These are phyloP conservation scores for Hericium erinaceus DNA, from an alignment of 768 basidiomycete genomes.

Conservation along the genomic window DNA sequence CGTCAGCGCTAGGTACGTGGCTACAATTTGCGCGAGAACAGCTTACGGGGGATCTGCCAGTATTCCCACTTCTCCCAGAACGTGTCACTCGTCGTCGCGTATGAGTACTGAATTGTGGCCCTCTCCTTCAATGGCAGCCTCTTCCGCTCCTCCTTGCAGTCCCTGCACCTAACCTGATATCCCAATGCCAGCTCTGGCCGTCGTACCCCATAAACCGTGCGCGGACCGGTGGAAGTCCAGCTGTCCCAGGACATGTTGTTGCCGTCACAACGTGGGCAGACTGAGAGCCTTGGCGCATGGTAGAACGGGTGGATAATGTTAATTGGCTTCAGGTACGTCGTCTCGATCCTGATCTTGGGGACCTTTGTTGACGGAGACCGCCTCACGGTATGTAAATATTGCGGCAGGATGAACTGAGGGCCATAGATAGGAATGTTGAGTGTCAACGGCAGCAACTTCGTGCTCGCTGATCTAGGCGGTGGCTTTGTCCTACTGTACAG, in stretches of 20 bases:
- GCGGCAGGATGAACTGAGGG: neutral
- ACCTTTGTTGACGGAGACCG: neutral
- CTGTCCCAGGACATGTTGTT: neutral
- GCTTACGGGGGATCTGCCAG: too few species aligned
- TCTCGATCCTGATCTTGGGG: neutral
- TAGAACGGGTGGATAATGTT: neutral
- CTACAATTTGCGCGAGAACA: too few species aligned
- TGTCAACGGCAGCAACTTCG: neutral
- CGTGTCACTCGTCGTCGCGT: conserved; percentile 11
- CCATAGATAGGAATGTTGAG: neutral
- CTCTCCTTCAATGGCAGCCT: neutral
- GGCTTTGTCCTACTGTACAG: too few species aligned
- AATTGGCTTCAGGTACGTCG: neutral
- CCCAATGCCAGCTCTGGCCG: neutral
- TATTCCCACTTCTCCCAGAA: conserved; percentile 16
- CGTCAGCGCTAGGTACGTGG: too few species aligned
- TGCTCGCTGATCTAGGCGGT: too few species aligned
- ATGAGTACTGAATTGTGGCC: neutral
- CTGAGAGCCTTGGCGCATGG: neutral
- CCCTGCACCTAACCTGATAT: neutral
- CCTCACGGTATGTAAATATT: neutral
- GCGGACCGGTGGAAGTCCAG: neutral
- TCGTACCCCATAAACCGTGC: neutral
- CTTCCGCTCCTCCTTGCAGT: neutral
- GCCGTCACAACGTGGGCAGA: neutral